Base-by-base conservation (phyloP, 148 eudicot species). In the Mesembryanthemum crystallinum region DNA sequence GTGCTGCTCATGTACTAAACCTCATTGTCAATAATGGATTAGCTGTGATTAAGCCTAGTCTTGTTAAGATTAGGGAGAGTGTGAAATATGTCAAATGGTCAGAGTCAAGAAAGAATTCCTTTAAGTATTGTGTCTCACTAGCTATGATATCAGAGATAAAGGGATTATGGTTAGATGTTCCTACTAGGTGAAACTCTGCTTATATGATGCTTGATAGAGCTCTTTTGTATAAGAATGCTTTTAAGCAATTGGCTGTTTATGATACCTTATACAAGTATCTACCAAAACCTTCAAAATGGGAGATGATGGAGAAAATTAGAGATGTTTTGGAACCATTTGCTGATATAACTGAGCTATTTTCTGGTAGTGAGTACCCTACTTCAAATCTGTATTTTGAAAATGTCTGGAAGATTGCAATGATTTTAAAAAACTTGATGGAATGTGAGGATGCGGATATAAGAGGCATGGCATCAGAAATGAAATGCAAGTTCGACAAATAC, bases 141-240 rank as follows among this genome's bases (percentile, higher is more conserved):
- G 35, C 13, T 8, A 9, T 17, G 6, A 62, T 80, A 7, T 47
- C 63, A 7, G 7, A 21, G 18, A 76, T 15, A 2, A 61, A 27
- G 58, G 64, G n/a, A 12, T 76, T 75, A 18, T 30, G 64, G 33
- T 62, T 73, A 27, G 79, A 80, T 74, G 83, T 80, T 9, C 42
- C 71, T 14, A 75, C 83, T 47, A 68, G 78, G 23, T 80, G 78
- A 78, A 80, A 75, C 43, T 55, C 75, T 0, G 68, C 82, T 0
- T 75, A 73, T 45, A 11, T 55, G 7, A 79, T 79, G 82, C 69
- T 79, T 42, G 73, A 59, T 2, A 67, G 78, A 33, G 70, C 49
- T 43, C 49, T 43, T 9, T 43, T 43, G 13, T 57, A 57, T 21
- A 4, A 21, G 0, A 21, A 57, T 21, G 60, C 60, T 57, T 57